phyloP scores from a whole-genome alignment of 148 eudicot genomes.

The Diospyros lotus region DNA sequence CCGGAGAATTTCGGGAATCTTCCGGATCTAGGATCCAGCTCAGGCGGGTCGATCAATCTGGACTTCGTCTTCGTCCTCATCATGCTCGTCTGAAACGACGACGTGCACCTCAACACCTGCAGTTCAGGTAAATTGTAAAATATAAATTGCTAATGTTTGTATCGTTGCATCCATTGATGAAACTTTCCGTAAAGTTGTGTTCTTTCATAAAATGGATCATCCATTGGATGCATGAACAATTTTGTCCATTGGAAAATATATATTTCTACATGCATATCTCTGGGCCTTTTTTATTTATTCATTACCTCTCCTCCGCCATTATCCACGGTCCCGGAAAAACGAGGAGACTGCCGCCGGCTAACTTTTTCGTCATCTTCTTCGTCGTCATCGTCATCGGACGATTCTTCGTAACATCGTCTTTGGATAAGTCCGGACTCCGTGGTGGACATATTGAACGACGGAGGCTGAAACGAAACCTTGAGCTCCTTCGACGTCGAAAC shows the following conservation, averaged over 20 bases:
- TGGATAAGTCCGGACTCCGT: neutral
- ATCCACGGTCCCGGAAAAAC: neutral
- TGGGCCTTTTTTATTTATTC: no score
- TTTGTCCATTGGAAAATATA: no score
- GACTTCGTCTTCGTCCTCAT: conserved; percentile 47
- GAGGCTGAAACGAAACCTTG: conserved; percentile 27
- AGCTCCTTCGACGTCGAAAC: conserved; percentile 14
- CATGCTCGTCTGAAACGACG: conserved; percentile 40
- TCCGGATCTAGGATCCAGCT: conserved; percentile 16
- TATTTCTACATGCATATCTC: no score
- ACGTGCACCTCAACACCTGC: conserved; percentile 53
- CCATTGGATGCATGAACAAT: no score
- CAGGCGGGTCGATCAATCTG: conserved; percentile 46
- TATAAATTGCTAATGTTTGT: no score
- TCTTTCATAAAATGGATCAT: no score
- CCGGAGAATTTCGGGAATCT: conserved; percentile 21
- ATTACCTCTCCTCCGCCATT: conserved; percentile 12
- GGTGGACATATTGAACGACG: conserved; percentile 11
- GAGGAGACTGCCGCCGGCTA: neutral
- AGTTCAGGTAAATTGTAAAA: no score
- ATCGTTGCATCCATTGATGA: no score
- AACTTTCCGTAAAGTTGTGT: no score
- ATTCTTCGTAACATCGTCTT: neutral
- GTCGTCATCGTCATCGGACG: conserved; percentile 12
- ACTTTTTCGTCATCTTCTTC: neutral